Evolutionary conservation across 331 rosid genomes (phyloP).

Genomic region (Prunus yedoensis): DNA sequence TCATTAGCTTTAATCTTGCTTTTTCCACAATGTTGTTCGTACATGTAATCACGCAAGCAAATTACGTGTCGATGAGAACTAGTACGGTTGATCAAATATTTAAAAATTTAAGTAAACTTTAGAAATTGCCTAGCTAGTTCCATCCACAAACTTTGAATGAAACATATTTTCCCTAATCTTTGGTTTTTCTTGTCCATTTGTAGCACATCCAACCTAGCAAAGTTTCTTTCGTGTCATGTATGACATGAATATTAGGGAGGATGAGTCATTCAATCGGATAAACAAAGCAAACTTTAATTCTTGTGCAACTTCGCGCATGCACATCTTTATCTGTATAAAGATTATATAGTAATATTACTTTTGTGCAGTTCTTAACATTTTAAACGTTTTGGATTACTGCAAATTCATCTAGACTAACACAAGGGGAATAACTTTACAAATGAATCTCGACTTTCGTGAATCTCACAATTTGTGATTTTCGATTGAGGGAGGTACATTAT

Average conservation of each 20-base stretch:
- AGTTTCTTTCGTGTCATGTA: no score
- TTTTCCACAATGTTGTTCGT: no score
- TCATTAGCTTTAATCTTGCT: no score
- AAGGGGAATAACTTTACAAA: not conserved
- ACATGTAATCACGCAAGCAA: no score
- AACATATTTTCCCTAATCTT: conserved; percentile 3
- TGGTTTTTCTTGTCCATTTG: conserved; percentile 5
- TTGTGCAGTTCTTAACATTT: not conserved
- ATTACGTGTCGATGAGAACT: no score
- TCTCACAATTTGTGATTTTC: not conserved
- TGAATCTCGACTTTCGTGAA: not conserved
- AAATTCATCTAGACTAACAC: not conserved
- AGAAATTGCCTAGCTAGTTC: not conserved
- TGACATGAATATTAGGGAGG: no score
- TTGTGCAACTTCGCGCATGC: not conserved
- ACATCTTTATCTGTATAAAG: not conserved
- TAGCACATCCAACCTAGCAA: not conserved
- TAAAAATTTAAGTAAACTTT: no score
- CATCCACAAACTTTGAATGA: conserved; percentile 7
- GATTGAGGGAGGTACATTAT: not conserved
- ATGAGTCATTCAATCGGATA: no score
- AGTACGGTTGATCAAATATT: no score
- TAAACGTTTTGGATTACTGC: not conserved
- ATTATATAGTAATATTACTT: not conserved
- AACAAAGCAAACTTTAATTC: not conserved